A percentile compares a stretch with the other conserved stretches of the same genome.
Evolutionary conservation across 2,329 filamentous ascomycete species (phyloP).

Genomic region (Lizonia empirigonia): DNA sequence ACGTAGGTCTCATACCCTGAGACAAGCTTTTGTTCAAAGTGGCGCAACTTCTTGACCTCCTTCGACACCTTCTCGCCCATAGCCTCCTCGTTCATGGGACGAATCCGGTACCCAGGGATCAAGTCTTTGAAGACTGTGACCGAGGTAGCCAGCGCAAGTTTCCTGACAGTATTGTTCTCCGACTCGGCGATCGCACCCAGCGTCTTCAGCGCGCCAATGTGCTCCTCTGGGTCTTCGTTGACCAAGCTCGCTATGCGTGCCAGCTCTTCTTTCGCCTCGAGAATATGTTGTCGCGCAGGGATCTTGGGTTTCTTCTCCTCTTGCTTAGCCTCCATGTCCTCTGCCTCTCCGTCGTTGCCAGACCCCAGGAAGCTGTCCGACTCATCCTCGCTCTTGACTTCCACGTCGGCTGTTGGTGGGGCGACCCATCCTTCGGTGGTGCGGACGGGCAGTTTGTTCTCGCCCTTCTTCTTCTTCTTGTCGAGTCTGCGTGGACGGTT

Average conservation of each 20-base stretch:
- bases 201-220: constrained; percentile 77
- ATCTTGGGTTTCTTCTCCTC: constrained; percentile 65
- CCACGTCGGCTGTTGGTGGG: constrained; percentile 50
- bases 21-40: constrained; percentile 87
- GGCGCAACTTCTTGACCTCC: constrained; percentile 80
- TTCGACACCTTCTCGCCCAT: constrained; percentile 84
- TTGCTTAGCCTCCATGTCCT: constrained; percentile 46
- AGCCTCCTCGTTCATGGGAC: constrained; percentile 76
- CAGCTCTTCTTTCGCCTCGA: constrained; percentile 89
- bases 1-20: constrained; percentile 85
- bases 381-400: constrained; percentile 59
- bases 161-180: constrained; percentile 74
- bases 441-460: constrained; percentile 81
- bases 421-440: constrained; percentile 77
- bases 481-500: constrained; percentile 74
- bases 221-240: constrained; percentile 92
- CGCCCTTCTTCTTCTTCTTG: constrained; percentile 68
- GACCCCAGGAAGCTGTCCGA: constrained; percentile 68
- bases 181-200: constrained; percentile 76
- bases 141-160: constrained; percentile 84
- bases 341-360: constrained; percentile 58
- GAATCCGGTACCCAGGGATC: constrained; percentile 94
- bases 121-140: constrained; percentile 92
- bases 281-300: constrained; percentile 77
- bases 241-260: constrained; percentile 79